A percentile compares a stretch with the other conserved stretches of the same genome.
phyloP scores from a whole-genome alignment of 164 flowering plant species.

The Stephania yunnanensis region DNA sequence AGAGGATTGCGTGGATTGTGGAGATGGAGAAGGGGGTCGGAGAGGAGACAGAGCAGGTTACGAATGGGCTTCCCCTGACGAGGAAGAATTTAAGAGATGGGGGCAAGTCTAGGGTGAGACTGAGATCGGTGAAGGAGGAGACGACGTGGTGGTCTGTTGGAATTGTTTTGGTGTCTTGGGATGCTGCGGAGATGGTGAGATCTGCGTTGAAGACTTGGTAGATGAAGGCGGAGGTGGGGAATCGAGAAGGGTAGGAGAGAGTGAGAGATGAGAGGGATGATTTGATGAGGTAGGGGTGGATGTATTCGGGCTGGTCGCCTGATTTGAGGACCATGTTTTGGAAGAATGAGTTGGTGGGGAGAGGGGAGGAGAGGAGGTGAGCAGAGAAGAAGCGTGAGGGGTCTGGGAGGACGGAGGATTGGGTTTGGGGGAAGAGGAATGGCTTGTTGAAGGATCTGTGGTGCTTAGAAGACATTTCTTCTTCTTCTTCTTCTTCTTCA shows the following conservation, averaged over 20 bases:
- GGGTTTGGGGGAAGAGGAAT: slow-evolving; percentile 49
- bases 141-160: slow-evolving; percentile 30
- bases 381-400: slow-evolving; percentile 76
- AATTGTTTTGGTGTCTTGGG: not conserved
- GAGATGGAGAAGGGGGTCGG: slow-evolving; percentile 42
- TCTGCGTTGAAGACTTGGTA: slow-evolving; percentile 61
- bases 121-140: slow-evolving; percentile 60
- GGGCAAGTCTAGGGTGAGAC: slow-evolving; percentile 69
- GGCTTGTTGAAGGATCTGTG: slow-evolving; percentile 16
- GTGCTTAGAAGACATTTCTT: slow-evolving; percentile 9
- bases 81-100: slow-evolving; percentile 53
- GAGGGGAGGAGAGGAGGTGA: slow-evolving; percentile 64
- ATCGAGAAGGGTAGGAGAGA: slow-evolving; percentile 66
- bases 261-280: slow-evolving; percentile 57
- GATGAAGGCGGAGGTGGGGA: slow-evolving; percentile 40
- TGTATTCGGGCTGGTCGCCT: slow-evolving; percentile 89
- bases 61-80: slow-evolving; percentile 85
- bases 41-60: slow-evolving; percentile 40
- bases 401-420: slow-evolving; percentile 79
- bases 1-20: slow-evolving; percentile 55
- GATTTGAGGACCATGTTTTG: slow-evolving; percentile 78
- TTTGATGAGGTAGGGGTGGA: slow-evolving; percentile 86
- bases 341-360: slow-evolving; percentile 93
- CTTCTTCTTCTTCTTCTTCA: not conserved
- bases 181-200: slow-evolving; percentile 50